Base-by-base conservation (phyloP, 371 early-diverging fungal species). In the Zychaea mexicana region DNA sequence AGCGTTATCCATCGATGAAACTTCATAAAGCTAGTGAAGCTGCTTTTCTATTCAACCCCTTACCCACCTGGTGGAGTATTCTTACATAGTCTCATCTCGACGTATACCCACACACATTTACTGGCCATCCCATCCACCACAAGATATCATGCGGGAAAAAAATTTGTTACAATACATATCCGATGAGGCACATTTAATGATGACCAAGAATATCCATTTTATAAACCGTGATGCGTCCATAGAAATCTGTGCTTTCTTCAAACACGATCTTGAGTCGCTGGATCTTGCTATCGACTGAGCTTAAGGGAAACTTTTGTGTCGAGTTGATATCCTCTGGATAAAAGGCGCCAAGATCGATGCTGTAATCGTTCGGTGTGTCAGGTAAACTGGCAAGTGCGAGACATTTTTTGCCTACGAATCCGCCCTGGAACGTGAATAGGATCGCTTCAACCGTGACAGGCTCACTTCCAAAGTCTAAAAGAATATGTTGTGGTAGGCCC, bases 341-440 rank as follows among this genome's bases (percentile, higher is more conserved):
- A 57, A 67, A 57, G 3, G 62, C 42, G 33, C 60, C 64, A 22
- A 94, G 30, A 70, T 45, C 47, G 65, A 74, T 70, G 13, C 66
- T 76, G 75, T 84, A 93, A 6, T 77, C 76, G 64, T 66, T 72
- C 26, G 82, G 82, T 9, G 68, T 53, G 1, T 31, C 62, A 19
- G 57, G 62, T 24, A 13, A 52, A 36, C 72, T 78, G 15, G 73
- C 80, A 2, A 77, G 84, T 32, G 80, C 71, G n/a, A 73, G 64
- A 52, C 90, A 86, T 24, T 82, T 86, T 65, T 88, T 88, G 31
- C 95, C 95, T 0, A 88, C 94, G 69, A 97, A 97, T 0, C 97
- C 97, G 22, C 97, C 97, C 65, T 96, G 96, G 67, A 97, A 97
- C 80, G 89, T 93, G 53, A 95, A 64, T 7, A 63, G 60, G 24